phyloP scores from a whole-genome alignment of 2,329 filamentous ascomycete species.

The Aspergillus aculeatinus region DNA sequence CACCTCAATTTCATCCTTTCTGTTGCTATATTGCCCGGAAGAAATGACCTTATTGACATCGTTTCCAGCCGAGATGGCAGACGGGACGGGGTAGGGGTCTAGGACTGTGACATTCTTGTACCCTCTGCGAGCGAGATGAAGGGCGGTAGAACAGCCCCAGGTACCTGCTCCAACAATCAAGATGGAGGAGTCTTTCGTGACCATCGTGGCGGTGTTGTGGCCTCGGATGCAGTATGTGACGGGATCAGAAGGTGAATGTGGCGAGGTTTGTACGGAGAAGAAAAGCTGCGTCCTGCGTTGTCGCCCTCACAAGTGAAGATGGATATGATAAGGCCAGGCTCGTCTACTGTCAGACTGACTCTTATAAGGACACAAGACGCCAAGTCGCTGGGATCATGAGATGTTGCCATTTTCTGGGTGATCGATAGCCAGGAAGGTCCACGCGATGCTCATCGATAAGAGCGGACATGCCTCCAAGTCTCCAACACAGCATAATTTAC shows the following conservation, averaged over 20 bases:
- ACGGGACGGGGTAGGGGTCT: conserved; percentile 49
- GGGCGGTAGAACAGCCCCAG: conserved; percentile 49
- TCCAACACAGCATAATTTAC: background rate
- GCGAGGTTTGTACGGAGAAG: background rate
- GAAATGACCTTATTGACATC: conserved; percentile 51
- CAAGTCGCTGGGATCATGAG: conserved; percentile 1
- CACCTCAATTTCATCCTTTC: conserved; percentile 29
- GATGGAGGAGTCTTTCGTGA: conserved; percentile 28
- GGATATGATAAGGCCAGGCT: background rate
- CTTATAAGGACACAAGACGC: background rate
- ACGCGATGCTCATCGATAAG: conserved; percentile 7
- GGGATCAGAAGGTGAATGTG: background rate
- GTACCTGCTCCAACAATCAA: conserved; percentile 52
- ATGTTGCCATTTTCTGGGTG: background rate
- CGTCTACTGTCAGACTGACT: background rate
- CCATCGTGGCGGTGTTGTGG: conserved; percentile 5
- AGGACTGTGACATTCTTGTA: conserved; percentile 51
- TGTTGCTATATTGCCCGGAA: conserved; percentile 29
- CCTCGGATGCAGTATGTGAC: background rate
- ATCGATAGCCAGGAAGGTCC: conserved; percentile 6
- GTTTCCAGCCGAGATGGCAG: conserved; percentile 48
- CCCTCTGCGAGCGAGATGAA: conserved; percentile 46
- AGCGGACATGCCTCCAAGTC: background rate
- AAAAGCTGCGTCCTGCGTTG: background rate
- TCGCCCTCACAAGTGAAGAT: background rate